Evolutionary conservation across 108 stramenopile genomes (phyloP).

Genomic region (Cylindrotheca fusiformis): DNA sequence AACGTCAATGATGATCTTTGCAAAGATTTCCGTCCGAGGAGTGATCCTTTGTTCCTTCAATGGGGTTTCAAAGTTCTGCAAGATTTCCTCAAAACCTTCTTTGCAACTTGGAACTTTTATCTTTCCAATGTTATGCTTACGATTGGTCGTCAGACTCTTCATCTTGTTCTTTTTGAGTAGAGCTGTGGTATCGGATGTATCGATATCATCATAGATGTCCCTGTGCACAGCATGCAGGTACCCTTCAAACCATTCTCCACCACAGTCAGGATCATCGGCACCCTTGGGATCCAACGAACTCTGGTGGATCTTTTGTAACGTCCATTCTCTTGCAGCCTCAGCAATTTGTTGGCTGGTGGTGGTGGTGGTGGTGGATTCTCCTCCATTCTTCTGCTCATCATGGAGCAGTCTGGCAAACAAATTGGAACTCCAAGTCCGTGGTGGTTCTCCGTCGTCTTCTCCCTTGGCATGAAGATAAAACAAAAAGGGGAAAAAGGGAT

Average conservation of each 20-base stretch:
- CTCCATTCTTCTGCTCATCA: constrained; percentile 3
- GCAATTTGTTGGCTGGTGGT: constrained; percentile 13
- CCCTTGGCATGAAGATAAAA: constrained; percentile 33
- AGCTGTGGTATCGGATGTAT: constrained; percentile 25
- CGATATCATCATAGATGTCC: constrained; percentile 45
- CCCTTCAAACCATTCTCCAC: constrained; percentile 46
- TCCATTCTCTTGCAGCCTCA: constrained; percentile 19
- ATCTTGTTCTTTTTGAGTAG: constrained; percentile 30
- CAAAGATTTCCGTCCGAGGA: constrained; percentile 34
- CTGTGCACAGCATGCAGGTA: constrained; percentile 37
- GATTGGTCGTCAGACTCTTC: constrained; percentile 12
- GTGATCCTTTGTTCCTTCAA: not conserved
- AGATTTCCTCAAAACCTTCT: constrained; percentile 27
- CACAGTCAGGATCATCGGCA: constrained; percentile 33
- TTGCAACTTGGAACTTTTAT: constrained; percentile 30
- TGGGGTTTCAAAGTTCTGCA: not conserved
- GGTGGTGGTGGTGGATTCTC: not conserved
- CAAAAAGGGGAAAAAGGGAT: constrained; percentile 31
- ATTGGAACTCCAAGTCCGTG: constrained; percentile 26
- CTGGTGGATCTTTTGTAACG: constrained; percentile 16
- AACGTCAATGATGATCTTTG: constrained; percentile 45
- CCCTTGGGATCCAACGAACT: constrained; percentile 29
- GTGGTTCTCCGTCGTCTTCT: not conserved
- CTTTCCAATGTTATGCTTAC: constrained; percentile 43
- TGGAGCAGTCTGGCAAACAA: constrained; percentile 14